Evolutionary conservation across 2,329 filamentous ascomycete genomes (phyloP).

Genomic region (Fusarium praegraminearum): DNA sequence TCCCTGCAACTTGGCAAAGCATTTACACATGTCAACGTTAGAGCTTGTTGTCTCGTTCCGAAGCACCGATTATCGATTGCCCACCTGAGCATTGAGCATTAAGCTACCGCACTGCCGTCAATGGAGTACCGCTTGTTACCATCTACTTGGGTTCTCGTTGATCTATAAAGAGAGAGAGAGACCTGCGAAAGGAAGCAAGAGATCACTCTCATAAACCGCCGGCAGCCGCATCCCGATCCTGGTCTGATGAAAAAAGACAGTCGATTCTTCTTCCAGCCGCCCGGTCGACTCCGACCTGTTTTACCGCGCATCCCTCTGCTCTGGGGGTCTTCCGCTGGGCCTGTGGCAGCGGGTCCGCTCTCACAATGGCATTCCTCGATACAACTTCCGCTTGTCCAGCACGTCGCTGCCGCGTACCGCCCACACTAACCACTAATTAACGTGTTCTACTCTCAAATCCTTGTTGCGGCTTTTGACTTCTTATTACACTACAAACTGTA

Average conservation of each 20-base stretch:
- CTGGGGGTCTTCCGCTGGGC: conserved; percentile 37
- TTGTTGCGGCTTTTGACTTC: conserved; percentile 24
- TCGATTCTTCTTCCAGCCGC: conserved; percentile 24
- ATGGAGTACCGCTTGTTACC: neutral
- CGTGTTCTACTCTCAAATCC: conserved; percentile 26
- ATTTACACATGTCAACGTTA: conserved; percentile 10
- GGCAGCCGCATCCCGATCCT: conserved; percentile 19
- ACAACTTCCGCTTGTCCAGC: conserved; percentile 38
- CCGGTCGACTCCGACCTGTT: conserved; percentile 44
- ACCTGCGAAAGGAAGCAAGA: conserved; percentile 20
- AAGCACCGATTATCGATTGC: conserved; percentile 4
- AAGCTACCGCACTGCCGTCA: neutral
- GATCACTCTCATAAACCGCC: conserved; percentile 12
- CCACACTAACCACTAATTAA: conserved; percentile 19
- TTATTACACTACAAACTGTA: neutral
- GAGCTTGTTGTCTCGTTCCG: neutral
- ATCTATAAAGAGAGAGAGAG: conserved; percentile 10
- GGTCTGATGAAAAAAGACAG: conserved; percentile 11
- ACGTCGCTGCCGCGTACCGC: conserved; percentile 28
- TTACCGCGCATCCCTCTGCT: conserved; percentile 32
- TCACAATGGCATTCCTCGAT: conserved; percentile 17
- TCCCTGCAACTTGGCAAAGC: neutral
- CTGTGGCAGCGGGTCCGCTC: conserved; percentile 37
- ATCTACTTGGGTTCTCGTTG: conserved; percentile 1
- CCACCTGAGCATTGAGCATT: neutral